Conservation (phyloP, 2,329 filamentous ascomycete species). For the Trichophyton simii region DNA sequence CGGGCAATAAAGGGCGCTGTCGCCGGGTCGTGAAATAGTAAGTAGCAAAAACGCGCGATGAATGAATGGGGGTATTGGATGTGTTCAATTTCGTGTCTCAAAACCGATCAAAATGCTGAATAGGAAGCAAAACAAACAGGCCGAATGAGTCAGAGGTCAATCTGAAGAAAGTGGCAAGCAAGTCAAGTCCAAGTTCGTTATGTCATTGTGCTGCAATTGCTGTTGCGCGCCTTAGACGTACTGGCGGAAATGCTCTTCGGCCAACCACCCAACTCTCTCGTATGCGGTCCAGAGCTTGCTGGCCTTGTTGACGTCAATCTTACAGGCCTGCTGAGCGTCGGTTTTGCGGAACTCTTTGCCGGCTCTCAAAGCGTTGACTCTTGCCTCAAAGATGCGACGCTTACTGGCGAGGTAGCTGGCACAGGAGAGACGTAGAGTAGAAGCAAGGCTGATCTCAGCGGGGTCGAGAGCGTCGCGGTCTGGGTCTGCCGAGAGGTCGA, state of each 20-base stretch:
- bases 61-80: background rate
- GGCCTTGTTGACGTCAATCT: constrained; percentile 96
- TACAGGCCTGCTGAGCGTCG: constrained; percentile 89
- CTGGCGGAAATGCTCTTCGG: constrained; percentile 39
- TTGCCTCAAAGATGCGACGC: constrained; percentile 72
- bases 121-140: background rate
- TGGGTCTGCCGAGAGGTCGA: constrained; percentile 63
- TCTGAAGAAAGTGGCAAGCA: background rate
- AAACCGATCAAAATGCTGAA: background rate
- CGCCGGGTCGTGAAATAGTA: background rate
- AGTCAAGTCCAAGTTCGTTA: constrained; percentile 1
- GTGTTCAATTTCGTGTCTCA: constrained; percentile 1
- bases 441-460: constrained; percentile 64
- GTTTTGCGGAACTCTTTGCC: constrained; percentile 88
- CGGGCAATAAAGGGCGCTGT: background rate
- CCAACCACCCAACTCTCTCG: constrained; percentile 74
- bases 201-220: background rate
- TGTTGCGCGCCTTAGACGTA: constrained; percentile 19
- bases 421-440: constrained; percentile 68
- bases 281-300: constrained; percentile 86
- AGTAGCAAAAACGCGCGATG: background rate
- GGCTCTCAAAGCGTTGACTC: constrained; percentile 52
- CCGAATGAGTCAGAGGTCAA: background rate
- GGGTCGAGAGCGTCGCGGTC: constrained; percentile 59
- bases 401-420: constrained; percentile 87